Base-by-base conservation (phyloP, 331 rosid genomes). In the Rhamnella rubrinervis region DNA sequence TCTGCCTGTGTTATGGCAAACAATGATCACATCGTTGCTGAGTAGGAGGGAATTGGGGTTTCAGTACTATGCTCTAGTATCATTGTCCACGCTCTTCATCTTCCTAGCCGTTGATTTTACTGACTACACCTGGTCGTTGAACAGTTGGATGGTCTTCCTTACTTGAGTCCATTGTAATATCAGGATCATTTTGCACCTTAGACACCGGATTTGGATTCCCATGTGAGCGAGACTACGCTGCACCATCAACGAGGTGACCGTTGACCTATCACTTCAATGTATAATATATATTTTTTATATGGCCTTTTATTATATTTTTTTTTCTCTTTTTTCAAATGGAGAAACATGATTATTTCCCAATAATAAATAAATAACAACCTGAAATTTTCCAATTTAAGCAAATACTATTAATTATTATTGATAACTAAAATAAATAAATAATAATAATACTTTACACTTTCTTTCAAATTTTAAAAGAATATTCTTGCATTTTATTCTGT, bases 21-120 rank as follows among this genome's bases (percentile, higher is more conserved):
- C n/a, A 11, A 62, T 38, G 67, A 35, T 52, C 74, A 47, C 1
- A 51, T n/a, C 38, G 64, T 60, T 67, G 69, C 16, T 23, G 15
- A 8, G 18, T 12, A 6, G 68, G 56, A 31, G 11, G 21, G 49
- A 28, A 31, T 38, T 37, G 28, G 65, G 1, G 47, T 21, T 63
- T 17, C 58, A 10, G 25, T 21, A 1, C 1, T 44, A 2, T 12
- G 14, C 49, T 9, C 49, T 14, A 44, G 16, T 44, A 12, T 44
- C 16, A 44, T 21, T 13, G 3, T 52, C 47, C 21, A 23, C 55
- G 65, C 2, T 63, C 10, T 41, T 18, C 31, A 11, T 7, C 17
- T 37, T 25, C 1, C 6, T 15, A 25, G 50, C 46, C 70, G 70
- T 67, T 19, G 39, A 51, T 60, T 12, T 10, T 4, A 0, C 4